Evolutionary conservation across 2,329 filamentous ascomycete species (phyloP).

Genomic region (Diaporthe sp.): DNA sequence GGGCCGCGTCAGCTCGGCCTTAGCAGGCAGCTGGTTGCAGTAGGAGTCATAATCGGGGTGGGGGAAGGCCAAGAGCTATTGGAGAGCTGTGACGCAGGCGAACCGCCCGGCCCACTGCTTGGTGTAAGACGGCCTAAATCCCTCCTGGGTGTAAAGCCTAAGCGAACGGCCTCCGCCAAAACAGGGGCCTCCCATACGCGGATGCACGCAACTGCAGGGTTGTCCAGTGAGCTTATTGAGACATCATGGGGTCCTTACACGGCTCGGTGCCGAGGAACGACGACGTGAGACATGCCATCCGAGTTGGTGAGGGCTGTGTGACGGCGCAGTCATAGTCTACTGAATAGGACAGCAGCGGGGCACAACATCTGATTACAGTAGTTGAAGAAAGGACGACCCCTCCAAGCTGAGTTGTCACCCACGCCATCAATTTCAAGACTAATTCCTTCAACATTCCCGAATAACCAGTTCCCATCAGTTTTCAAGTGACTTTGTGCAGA

Average conservation of each 20-base stretch:
- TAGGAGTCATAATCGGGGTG: conserved; percentile 33
- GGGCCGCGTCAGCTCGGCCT: conserved; percentile 43
- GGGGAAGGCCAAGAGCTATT: conserved; percentile 26
- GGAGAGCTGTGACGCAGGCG: conserved; percentile 28
- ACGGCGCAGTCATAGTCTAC: conserved; percentile 20
- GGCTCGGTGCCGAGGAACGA: conserved; percentile 10
- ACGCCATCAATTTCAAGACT: conserved; percentile 13
- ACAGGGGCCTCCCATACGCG: conserved; percentile 17
- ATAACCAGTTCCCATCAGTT: not conserved
- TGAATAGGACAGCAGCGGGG: conserved; percentile 27
- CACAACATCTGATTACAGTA: conserved; percentile 29
- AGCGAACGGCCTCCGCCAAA: conserved; percentile 20
- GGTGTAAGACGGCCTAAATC: conserved; percentile 32
- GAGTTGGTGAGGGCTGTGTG: conserved; percentile 32
- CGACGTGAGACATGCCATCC: not conserved
- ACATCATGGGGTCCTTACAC: conserved; percentile 7
- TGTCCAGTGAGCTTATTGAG: conserved; percentile 37
- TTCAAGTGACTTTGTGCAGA: conserved; percentile 20
- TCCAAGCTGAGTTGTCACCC: conserved; percentile 34
- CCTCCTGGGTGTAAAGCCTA: conserved; percentile 22
- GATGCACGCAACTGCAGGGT: conserved; percentile 2
- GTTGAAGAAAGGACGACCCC: conserved; percentile 13
- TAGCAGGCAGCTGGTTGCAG: conserved; percentile 26
- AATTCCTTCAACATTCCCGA: conserved; percentile 8
- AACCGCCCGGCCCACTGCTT: conserved; percentile 4